These are phyloP conservation scores for Kodamaea arcana DNA, from an alignment of 1,139 yeast genomes.

Conservation along the genomic window DNA sequence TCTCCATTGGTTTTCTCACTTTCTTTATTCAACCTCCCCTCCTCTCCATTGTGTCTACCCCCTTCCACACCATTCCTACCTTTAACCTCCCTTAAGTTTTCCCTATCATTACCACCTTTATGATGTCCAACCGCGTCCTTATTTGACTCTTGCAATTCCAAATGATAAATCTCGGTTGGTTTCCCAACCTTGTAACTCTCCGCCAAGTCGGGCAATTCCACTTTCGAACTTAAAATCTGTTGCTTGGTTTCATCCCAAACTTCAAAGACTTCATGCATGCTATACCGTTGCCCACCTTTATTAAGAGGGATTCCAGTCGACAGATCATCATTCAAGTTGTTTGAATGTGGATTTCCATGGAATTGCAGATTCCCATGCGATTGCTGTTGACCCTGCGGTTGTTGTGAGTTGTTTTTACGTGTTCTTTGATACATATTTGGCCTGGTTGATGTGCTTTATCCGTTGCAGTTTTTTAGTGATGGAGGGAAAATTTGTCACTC, in stretches of 20 bases:
- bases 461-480: slow-evolving; percentile 1
- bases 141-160: slow-evolving; percentile 28
- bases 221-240: slow-evolving; percentile 21
- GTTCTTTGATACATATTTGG: slow-evolving; percentile 9
- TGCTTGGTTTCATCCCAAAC: slow-evolving; percentile 49
- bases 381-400: slow-evolving; percentile 3
- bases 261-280: slow-evolving; percentile 50
- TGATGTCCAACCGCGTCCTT: not conserved
- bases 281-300: slow-evolving; percentile 37
- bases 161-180: slow-evolving; percentile 37
- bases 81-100: not conserved
- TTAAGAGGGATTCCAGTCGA: slow-evolving; percentile 29
- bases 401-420: slow-evolving; percentile 8
- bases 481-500: slow-evolving; percentile 1
- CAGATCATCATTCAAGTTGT: slow-evolving; percentile 1
- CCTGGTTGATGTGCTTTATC: not conserved
- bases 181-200: slow-evolving; percentile 28
- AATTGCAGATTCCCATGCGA: slow-evolving; percentile 4
- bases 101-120: not conserved
- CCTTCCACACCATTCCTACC: slow-evolving; percentile 4
- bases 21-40: no score
- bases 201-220: slow-evolving; percentile 22
- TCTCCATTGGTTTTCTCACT: not conserved
- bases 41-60: no score
- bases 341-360: slow-evolving; percentile 1